Evolutionary conservation across 2,329 filamentous ascomycete species (phyloP).

Genomic region (Gnomoniopsis sp.): DNA sequence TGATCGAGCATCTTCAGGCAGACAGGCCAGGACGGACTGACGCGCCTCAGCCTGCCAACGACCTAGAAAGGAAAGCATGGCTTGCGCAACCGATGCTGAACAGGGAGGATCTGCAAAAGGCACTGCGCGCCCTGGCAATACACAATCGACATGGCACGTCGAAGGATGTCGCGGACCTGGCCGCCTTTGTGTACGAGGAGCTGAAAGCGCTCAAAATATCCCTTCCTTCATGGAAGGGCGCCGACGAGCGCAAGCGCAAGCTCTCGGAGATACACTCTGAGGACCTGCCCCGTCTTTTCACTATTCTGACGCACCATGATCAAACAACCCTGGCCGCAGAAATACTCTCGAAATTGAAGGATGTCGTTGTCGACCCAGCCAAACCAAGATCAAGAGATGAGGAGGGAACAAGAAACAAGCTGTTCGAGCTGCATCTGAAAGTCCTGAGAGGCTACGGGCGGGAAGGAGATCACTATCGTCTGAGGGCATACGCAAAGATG

Average conservation of each 20-base stretch:
- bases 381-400: not conserved
- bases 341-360: slow-evolving; percentile 18
- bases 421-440: slow-evolving; percentile 40
- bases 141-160: slow-evolving; percentile 39
- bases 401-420: slow-evolving; percentile 10
- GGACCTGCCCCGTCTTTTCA: slow-evolving; percentile 33
- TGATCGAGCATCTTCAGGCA: slow-evolving; percentile 53
- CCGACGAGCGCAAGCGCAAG: not conserved
- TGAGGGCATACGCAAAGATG: slow-evolving; percentile 53
- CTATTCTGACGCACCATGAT: slow-evolving; percentile 51
- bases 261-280: slow-evolving; percentile 21
- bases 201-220: slow-evolving; percentile 18
- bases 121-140: slow-evolving; percentile 40
- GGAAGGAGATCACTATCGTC: slow-evolving; percentile 46
- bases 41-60: not conserved
- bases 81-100: slow-evolving; percentile 27
- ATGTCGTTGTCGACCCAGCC: not conserved
- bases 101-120: slow-evolving; percentile 40
- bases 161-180: slow-evolving; percentile 45
- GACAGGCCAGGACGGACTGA: slow-evolving; percentile 46
- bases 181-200: slow-evolving; percentile 40
- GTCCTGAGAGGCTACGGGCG: slow-evolving; percentile 59
- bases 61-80: not conserved
- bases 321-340: slow-evolving; percentile 51
- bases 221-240: not conserved